Evolutionary conservation across 345 rosid genomes (phyloP).

Genomic region (Eucalyptus paniculata): DNA sequence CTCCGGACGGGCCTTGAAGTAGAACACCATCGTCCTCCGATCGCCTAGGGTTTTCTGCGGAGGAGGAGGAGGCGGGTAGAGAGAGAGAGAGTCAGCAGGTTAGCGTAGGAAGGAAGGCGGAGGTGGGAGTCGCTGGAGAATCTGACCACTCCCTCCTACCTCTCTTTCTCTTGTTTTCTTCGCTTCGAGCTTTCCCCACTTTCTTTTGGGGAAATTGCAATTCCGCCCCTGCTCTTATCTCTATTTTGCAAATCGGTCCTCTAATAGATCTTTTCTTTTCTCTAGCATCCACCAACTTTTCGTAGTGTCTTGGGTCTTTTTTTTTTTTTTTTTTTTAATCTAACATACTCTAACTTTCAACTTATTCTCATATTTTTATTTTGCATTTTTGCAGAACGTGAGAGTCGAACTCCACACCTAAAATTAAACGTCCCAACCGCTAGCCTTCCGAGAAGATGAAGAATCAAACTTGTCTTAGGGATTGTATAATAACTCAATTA

Average conservation of each 20-base stretch:
- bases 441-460: too few relatives aligned
- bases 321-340: accelerated
- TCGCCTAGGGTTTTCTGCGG: not conserved
- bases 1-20: slow-evolving; percentile 94
- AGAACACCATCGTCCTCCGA: slow-evolving; percentile 47
- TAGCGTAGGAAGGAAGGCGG: not conserved
- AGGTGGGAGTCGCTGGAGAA: not conserved
- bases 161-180: not conserved
- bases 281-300: not conserved
- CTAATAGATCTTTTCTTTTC: not conserved
- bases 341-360: too few relatives aligned
- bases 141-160: not conserved
- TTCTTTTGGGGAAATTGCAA: not conserved
- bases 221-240: not conserved
- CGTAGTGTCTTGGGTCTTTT: too few relatives aligned
- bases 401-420: accelerated
- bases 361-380: too few relatives aligned
- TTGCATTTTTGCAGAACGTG: accelerated
- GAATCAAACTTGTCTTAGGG: not conserved
- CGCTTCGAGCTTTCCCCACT: not conserved
- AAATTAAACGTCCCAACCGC: accelerated
- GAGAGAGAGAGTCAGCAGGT: not conserved
- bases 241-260: not conserved
- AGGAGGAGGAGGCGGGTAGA: not conserved
- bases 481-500: not conserved